Conservation (phyloP, 352 stramenopile species). For the Blastocystis hominis region DNA sequence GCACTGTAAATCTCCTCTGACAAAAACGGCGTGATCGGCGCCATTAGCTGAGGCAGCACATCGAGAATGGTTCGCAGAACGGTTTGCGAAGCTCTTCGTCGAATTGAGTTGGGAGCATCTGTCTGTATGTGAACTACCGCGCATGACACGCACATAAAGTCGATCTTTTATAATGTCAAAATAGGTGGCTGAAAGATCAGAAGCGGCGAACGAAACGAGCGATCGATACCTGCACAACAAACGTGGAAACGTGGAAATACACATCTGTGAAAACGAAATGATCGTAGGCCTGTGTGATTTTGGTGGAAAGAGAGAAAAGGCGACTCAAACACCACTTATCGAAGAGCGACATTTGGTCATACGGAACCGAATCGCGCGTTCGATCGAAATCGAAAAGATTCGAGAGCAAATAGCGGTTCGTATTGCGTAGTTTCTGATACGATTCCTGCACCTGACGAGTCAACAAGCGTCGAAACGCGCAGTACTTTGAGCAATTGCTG, state of each 20-base stretch:
- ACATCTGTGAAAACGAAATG: background rate
- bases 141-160: background rate
- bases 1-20: background rate
- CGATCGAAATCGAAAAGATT: conserved; percentile 25
- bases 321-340: background rate
- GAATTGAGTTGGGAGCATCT: background rate
- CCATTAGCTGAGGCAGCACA: background rate
- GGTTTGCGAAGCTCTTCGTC: background rate
- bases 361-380: background rate
- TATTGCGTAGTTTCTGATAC: conserved; percentile 86
- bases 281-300: background rate
- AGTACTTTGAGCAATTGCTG: conserved; percentile 79
- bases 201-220: background rate
- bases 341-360: background rate
- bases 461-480: too few relatives aligned
- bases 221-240: background rate
- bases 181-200: conserved; percentile 6
- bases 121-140: background rate
- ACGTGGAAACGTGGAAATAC: background rate
- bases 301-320: background rate
- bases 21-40: conserved; percentile 20
- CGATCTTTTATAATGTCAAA: conserved; percentile 55
- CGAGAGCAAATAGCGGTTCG: conserved; percentile 82
- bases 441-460: conserved; percentile 73
- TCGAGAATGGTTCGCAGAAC: background rate